Percentiles rank a stretch among this genome's conserved stretches.
phyloP scores from a whole-genome alignment of 2,329 filamentous ascomycete genomes.

The Hypoxylon sp. region DNA sequence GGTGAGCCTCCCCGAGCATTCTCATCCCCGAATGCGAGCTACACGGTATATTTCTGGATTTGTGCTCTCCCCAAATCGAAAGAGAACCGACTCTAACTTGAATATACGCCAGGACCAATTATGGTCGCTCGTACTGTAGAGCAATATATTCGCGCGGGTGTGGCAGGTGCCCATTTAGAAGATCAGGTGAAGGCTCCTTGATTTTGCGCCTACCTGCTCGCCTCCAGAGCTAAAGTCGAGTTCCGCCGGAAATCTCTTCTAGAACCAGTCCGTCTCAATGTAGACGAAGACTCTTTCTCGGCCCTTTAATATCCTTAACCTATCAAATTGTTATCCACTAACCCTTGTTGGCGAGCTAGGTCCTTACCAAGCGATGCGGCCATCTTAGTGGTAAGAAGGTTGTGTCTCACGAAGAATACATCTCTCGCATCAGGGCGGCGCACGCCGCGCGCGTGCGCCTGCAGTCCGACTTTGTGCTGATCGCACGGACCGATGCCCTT shows the following conservation, averaged over 20 bases:
- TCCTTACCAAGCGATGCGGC: constrained; percentile 74
- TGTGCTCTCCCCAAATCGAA: not conserved
- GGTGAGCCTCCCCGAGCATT: constrained; percentile 51
- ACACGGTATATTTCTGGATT: not conserved
- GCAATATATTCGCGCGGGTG: constrained; percentile 66
- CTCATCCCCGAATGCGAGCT: not conserved
- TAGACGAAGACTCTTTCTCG: not conserved
- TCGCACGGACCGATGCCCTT: constrained; percentile 73
- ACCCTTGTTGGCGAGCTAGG: constrained; percentile 52
- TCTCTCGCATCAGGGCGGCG: constrained; percentile 70
- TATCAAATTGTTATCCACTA: constrained; percentile 2
- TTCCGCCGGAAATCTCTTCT: not conserved
- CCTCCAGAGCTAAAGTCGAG: not conserved
- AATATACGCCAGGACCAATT: constrained; percentile 51
- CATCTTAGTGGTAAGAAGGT: constrained; percentile 73
- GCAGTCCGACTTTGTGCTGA: constrained; percentile 71
- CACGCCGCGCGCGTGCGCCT: constrained; percentile 61
- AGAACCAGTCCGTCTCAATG: not conserved
- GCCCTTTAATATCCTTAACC: not conserved
- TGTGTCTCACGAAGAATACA: constrained; percentile 64
- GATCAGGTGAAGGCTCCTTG: constrained; percentile 44
- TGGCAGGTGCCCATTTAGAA: constrained; percentile 56
- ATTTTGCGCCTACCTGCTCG: not conserved
- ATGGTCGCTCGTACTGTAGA: constrained; percentile 59
- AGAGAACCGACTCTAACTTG: constrained; percentile 22